Percentiles rank a stretch among this genome's conserved stretches.
Conservation (phyloP, 179 eudicot species). For the Drosera spatulata region DNA sequence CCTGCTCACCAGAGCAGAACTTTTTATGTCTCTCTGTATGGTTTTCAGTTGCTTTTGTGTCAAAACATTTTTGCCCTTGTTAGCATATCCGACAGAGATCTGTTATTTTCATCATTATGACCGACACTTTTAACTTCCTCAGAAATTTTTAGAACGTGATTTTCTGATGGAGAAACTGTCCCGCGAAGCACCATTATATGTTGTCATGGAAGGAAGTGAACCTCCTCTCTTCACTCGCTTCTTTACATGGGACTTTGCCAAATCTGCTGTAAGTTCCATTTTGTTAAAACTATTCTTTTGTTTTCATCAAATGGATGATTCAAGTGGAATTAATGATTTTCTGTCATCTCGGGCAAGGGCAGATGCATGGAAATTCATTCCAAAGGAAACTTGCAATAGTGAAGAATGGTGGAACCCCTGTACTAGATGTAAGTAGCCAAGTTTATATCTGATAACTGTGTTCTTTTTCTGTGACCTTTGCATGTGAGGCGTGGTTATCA, state of each 20-base stretch:
- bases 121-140: conserved; percentile 12
- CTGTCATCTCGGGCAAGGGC: conserved; percentile 5
- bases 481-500: no score
- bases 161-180: conserved; percentile 68
- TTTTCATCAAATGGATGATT: background rate
- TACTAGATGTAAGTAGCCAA: conserved; percentile 28
- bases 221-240: conserved; percentile 94
- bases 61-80: no score
- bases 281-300: background rate
- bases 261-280: conserved; percentile 46
- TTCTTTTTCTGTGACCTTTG: no score
- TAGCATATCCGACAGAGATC: no score
- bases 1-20: no score
- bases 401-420: conserved; percentile 67
- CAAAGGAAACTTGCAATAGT: conserved; percentile 68
- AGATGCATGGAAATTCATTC: conserved; percentile 97
- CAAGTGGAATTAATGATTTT: conserved; percentile 2
- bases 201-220: conserved; percentile 81
- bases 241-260: conserved; percentile 82
- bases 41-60: no score
- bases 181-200: conserved; percentile 54
- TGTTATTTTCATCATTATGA: background rate
- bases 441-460: no score
- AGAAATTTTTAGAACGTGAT: conserved; percentile 89
- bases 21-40: no score